phyloP scores from a whole-genome alignment of 1,284 basidiomycete genomes.

The Amylostereum chailletii region DNA sequence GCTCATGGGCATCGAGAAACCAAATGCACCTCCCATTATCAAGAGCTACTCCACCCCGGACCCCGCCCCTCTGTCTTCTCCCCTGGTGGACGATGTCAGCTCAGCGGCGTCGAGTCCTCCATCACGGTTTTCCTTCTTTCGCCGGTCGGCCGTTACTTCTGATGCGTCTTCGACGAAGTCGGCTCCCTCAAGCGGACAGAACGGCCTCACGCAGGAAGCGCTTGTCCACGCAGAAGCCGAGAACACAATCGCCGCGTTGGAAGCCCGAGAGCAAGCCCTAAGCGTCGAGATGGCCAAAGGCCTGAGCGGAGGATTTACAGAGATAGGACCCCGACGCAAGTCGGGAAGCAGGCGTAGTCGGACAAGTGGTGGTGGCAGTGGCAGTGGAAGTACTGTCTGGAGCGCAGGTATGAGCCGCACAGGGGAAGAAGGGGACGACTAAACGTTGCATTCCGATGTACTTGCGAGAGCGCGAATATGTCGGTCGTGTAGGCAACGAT shows the following conservation, averaged over 20 bases:
- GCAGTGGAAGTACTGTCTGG: constrained; percentile 72
- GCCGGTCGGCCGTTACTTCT: constrained; percentile 32
- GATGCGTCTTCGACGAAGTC: constrained; percentile 25
- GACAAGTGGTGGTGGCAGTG: constrained; percentile 44
- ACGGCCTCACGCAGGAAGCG: constrained; percentile 59
- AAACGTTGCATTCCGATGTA: constrained; percentile 4
- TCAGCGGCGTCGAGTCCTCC: constrained; percentile 18
- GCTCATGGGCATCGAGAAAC: constrained; percentile 79
- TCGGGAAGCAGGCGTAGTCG: constrained; percentile 47
- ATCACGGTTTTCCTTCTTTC: constrained; percentile 66
- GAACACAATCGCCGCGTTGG: constrained; percentile 60
- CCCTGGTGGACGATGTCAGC: constrained; percentile 18
- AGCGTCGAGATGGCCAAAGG: constrained; percentile 73
- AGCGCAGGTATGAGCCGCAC: constrained; percentile 69
- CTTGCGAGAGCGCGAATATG: background rate
- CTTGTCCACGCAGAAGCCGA: constrained; percentile 70
- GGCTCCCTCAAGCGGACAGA: constrained; percentile 34
- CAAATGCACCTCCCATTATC: constrained; percentile 30
- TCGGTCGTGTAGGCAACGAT: too few species aligned
- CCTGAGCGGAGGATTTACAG: constrained; percentile 65
- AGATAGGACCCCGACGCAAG: constrained; percentile 43
- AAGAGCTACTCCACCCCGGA: constrained; percentile 35
- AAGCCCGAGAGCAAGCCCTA: constrained; percentile 64
- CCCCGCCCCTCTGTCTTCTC: constrained; percentile 24
- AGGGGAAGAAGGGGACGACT: constrained; percentile 35